Conservation (phyloP, 1,139 yeast species). For the Candida frijolesensis region DNA sequence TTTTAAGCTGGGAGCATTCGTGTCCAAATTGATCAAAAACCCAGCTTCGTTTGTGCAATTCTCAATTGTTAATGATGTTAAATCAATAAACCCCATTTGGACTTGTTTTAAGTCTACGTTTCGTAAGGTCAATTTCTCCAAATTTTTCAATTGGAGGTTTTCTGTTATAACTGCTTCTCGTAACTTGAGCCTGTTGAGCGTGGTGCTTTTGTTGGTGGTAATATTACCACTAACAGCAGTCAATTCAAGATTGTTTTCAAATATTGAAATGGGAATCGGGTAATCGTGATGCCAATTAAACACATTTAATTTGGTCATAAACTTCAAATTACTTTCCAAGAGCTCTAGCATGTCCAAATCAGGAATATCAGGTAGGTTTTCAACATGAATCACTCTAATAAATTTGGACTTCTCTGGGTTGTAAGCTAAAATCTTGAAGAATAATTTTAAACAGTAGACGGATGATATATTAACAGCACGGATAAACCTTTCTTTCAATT, state of each 20-base stretch:
- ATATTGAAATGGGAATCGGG: constrained; percentile 5
- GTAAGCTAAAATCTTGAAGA: constrained; percentile 21
- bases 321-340: constrained; percentile 21
- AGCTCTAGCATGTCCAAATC: constrained; percentile 23
- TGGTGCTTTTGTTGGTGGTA: neutral
- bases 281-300: constrained; percentile 24
- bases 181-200: neutral
- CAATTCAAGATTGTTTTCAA: constrained; percentile 8
- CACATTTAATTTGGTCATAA: constrained; percentile 21
- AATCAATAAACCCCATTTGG: constrained; percentile 5
- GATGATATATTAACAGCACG: constrained; percentile 18
- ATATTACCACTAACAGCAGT: constrained; percentile 10
- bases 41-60: constrained; percentile 12
- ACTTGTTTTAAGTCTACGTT: constrained; percentile 11
- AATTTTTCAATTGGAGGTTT: neutral
- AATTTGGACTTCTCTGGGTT: constrained; percentile 17
- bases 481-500: constrained; percentile 7
- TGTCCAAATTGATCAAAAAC: constrained; percentile 6
- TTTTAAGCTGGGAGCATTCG: constrained; percentile 4
- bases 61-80: constrained; percentile 13
- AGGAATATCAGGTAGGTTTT: constrained; percentile 31
- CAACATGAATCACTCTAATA: constrained; percentile 19
- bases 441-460: constrained; percentile 22
- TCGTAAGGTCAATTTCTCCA: constrained; percentile 8
- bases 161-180: constrained; percentile 7